These are phyloP conservation scores for Solanum bukasovii DNA, from an alignment of 257 asterid species.

Conservation along the genomic window DNA sequence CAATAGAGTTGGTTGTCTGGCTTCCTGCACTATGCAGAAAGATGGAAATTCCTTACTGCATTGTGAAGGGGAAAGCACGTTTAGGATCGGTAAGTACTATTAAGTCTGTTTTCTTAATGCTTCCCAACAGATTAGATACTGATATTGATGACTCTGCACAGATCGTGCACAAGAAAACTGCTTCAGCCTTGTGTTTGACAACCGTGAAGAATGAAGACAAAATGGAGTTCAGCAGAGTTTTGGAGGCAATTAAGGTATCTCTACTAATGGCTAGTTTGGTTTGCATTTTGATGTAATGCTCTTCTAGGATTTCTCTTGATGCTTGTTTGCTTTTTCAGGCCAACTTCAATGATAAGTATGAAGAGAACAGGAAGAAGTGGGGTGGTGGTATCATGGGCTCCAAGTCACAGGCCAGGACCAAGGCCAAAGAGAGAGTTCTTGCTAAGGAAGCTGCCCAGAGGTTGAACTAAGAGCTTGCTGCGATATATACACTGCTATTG, in stretches of 20 bases:
- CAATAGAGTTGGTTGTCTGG: slow-evolving; percentile 34
- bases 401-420: slow-evolving; percentile 35
- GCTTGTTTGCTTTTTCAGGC: slow-evolving; percentile 12
- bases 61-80: slow-evolving; percentile 31
- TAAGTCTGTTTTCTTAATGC: background rate
- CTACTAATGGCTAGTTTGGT: background rate
- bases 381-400: slow-evolving; percentile 44
- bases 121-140: background rate
- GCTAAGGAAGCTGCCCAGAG: slow-evolving; percentile 35
- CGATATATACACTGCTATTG: background rate
- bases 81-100: slow-evolving; percentile 14
- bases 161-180: slow-evolving; percentile 34
- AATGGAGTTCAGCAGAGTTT: slow-evolving; percentile 24
- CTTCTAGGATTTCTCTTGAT: background rate
- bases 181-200: slow-evolving; percentile 28
- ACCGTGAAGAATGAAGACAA: slow-evolving; percentile 38
- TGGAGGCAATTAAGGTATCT: slow-evolving; percentile 35
- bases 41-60: slow-evolving; percentile 38
- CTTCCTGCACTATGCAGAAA: slow-evolving; percentile 26
- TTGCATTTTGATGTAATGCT: background rate
- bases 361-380: slow-evolving; percentile 33
- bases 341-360: slow-evolving; percentile 36
- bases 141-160: background rate
- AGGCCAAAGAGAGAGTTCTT: slow-evolving; percentile 37
- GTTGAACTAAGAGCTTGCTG: slow-evolving; percentile 3